phyloP scores from a whole-genome alignment of 1,284 basidiomycete species.

The Malassezia dermatis region DNA sequence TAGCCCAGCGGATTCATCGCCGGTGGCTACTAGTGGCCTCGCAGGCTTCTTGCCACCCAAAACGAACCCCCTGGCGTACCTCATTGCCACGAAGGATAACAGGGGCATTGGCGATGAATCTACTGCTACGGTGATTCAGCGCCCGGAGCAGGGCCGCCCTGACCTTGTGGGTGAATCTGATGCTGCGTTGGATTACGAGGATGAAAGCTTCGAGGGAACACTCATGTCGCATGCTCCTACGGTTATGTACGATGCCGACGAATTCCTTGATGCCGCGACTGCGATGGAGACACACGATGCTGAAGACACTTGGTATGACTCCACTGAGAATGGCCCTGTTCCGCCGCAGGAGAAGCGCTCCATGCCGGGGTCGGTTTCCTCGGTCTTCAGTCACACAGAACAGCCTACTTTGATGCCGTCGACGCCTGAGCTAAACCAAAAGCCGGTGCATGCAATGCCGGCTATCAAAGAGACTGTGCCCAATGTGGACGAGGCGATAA shows the following conservation, averaged over 20 bases:
- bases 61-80: not conserved
- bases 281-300: not conserved
- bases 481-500: not conserved
- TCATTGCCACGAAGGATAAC: not conserved
- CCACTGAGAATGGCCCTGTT: not conserved
- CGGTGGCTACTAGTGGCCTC: not conserved
- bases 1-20: not conserved
- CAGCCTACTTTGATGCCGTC: not conserved
- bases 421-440: not conserved
- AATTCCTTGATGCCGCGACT: not conserved
- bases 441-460: not conserved
- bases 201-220: slow-evolving; percentile 2
- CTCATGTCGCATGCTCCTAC: slow-evolving; percentile 2
- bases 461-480: not conserved
- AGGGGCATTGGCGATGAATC: not conserved
- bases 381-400: not conserved
- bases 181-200: not conserved
- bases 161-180: not conserved
- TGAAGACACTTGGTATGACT: not conserved
- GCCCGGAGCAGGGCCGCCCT: not conserved
- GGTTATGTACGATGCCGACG: slow-evolving; percentile 16
- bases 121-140: not conserved
- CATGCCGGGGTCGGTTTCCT: not conserved
- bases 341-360: not conserved
- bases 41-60: not conserved